These are phyloP conservation scores for Aurinia saxatilis DNA, from an alignment of 345 rosid species.

Conservation along the genomic window DNA sequence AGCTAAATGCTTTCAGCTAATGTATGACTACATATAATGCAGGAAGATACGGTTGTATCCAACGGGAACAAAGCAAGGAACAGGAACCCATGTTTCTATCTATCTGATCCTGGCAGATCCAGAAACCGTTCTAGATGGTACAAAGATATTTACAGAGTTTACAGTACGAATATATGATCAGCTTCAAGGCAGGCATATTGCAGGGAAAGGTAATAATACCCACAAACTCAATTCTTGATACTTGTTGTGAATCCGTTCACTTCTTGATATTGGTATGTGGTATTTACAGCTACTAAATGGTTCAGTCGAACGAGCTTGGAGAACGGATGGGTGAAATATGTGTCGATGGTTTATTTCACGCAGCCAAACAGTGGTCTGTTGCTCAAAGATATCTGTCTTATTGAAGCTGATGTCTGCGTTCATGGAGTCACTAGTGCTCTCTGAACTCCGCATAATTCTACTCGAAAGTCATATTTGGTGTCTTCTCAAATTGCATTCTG, in stretches of 20 bases:
- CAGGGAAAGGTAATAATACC: slow-evolving; percentile 20
- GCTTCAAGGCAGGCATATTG: slow-evolving; percentile 29
- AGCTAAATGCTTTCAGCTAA: neutral
- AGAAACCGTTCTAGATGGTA: slow-evolving; percentile 12
- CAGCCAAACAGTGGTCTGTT: slow-evolving; percentile 30
- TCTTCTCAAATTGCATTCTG: neutral
- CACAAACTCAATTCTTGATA: neutral
- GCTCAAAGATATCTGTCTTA: slow-evolving; percentile 25
- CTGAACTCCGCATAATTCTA: no score
- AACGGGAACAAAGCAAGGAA: slow-evolving; percentile 25
- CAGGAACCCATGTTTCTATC: slow-evolving; percentile 25
- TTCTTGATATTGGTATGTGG: neutral
- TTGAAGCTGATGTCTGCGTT: slow-evolving; percentile 30
- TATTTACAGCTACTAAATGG: slow-evolving; percentile 22
- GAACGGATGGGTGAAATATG: slow-evolving; percentile 29
- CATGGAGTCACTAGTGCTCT: slow-evolving; percentile 21
- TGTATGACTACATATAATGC: neutral
- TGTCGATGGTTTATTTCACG: slow-evolving; percentile 21
- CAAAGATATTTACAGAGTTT: slow-evolving; percentile 25
- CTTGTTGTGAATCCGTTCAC: neutral
- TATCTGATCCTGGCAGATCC: slow-evolving; percentile 25
- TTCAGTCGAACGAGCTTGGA: slow-evolving; percentile 17
- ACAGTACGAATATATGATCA: slow-evolving; percentile 25
- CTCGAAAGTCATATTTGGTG: no score
- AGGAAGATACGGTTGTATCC: slow-evolving; percentile 30